Evolutionary conservation across 2,329 filamentous ascomycete species (phyloP).

Genomic region (Apiospora sp.): DNA sequence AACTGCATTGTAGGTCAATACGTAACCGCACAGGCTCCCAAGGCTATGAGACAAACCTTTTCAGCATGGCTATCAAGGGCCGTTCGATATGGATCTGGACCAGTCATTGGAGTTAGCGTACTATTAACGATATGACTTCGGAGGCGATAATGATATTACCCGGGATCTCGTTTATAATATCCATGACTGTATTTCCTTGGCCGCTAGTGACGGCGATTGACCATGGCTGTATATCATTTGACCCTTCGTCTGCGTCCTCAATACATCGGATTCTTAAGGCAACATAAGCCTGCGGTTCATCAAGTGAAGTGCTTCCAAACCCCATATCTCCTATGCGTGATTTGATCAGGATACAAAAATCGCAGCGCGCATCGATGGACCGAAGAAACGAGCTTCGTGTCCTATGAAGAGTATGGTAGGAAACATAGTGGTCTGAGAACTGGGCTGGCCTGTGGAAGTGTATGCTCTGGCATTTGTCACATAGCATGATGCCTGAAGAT

Average conservation of each 20-base stretch:
- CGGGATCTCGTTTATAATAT: neutral
- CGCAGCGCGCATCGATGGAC: neutral
- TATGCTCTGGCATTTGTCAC: too few species aligned
- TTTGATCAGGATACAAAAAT: neutral
- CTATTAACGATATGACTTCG: too few species aligned
- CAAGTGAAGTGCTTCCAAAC: neutral
- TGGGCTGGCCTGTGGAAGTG: too few species aligned
- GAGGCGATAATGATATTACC: too few species aligned
- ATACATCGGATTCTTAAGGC: neutral
- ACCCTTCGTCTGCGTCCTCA: neutral
- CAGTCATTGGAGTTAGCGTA: neutral
- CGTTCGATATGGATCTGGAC: neutral
- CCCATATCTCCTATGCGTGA: neutral
- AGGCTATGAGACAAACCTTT: too few species aligned
- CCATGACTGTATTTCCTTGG: neutral
- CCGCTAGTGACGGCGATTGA: neutral
- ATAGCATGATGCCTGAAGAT: too few species aligned
- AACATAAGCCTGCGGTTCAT: neutral
- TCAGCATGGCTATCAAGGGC: too few species aligned
- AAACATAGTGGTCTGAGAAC: too few species aligned
- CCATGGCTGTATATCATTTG: neutral
- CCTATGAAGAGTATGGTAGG: neutral
- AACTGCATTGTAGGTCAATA: neutral
- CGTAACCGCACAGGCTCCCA: too few species aligned
- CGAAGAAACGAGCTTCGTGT: neutral